Conservation (phyloP, 352 stramenopile genomes). For the Phytopythium boreale region DNA sequence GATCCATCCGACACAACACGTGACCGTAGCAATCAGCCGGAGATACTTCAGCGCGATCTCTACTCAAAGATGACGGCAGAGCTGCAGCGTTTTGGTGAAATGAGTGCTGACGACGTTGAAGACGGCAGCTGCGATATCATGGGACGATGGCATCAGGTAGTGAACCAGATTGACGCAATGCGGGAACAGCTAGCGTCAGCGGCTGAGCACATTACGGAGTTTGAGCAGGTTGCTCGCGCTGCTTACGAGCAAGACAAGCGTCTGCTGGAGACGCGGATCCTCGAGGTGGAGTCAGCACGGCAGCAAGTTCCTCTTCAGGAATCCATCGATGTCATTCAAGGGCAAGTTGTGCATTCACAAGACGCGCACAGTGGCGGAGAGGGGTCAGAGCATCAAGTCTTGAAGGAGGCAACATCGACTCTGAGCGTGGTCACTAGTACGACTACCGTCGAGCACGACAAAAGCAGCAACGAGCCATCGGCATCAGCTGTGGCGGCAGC, state of each 20-base stretch:
- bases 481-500: conserved; percentile 14
- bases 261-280: conserved; percentile 22
- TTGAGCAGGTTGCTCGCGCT: conserved; percentile 22
- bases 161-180: not conserved
- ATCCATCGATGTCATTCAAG: not conserved
- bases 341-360: conserved; percentile 5
- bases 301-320: conserved; percentile 7
- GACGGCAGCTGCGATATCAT: not conserved
- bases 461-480: not conserved
- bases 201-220: conserved; percentile 17
- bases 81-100: not conserved
- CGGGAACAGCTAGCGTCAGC: conserved; percentile 16
- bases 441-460: not conserved
- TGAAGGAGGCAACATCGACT: not conserved
- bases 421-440: not conserved
- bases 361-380: conserved; percentile 9
- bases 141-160: not conserved
- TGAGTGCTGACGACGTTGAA: not conserved
- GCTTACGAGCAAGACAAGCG: conserved; percentile 30
- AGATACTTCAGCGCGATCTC: not conserved
- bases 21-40: not conserved
- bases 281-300: conserved; percentile 26
- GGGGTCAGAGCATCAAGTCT: conserved; percentile 7
- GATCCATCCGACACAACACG: not conserved
- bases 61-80: not conserved